A percentile compares a stretch with the other conserved stretches of the same genome.
Evolutionary conservation across 495 filamentous ascomycete genomes (phyloP).

Genomic region (Podospora comata): DNA sequence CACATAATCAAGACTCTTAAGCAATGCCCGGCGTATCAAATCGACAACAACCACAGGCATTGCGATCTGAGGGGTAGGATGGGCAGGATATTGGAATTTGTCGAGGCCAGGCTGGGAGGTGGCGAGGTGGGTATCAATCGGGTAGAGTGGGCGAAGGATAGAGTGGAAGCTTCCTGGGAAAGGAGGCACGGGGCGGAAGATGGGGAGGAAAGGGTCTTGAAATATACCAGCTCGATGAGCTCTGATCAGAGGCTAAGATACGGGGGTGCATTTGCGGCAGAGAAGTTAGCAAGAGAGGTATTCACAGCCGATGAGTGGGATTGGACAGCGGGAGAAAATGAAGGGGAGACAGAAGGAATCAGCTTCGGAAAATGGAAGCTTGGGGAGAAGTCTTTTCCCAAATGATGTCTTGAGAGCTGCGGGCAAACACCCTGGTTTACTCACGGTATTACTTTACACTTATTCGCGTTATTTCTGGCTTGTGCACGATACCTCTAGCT

Average conservation of each 20-base stretch:
- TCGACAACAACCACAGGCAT: conserved; percentile 71
- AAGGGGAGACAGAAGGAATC: conserved; percentile 4
- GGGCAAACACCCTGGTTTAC: background rate
- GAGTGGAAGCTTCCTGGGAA: conserved; percentile 36
- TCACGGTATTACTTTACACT: too few relatives aligned
- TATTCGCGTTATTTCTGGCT: too few relatives aligned
- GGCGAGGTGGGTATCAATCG: conserved; percentile 46
- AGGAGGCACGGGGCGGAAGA: conserved; percentile 9
- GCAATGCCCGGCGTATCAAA: conserved; percentile 69
- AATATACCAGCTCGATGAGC: conserved; percentile 38
- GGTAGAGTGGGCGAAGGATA: conserved; percentile 44
- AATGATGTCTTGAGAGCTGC: background rate
- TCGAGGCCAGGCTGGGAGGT: conserved; percentile 51
- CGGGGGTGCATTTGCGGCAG: conserved; percentile 39
- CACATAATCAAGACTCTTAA: conserved; percentile 35
- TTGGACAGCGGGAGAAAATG: conserved; percentile 49
- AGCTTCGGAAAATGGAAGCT: background rate
- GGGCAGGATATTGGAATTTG: conserved; percentile 62
- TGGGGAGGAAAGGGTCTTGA: conserved; percentile 33
- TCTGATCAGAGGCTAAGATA: conserved; percentile 41
- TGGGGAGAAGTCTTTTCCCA: background rate
- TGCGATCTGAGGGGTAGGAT: conserved; percentile 71
- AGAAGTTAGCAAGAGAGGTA: conserved; percentile 46
- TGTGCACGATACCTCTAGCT: too few relatives aligned
- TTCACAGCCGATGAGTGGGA: conserved; percentile 59